Evolutionary conservation across 2,329 filamentous ascomycete species (phyloP), one percentile per base, ranked within the genome.

Genomic region (Cordyceps fumosorosea): DNA sequence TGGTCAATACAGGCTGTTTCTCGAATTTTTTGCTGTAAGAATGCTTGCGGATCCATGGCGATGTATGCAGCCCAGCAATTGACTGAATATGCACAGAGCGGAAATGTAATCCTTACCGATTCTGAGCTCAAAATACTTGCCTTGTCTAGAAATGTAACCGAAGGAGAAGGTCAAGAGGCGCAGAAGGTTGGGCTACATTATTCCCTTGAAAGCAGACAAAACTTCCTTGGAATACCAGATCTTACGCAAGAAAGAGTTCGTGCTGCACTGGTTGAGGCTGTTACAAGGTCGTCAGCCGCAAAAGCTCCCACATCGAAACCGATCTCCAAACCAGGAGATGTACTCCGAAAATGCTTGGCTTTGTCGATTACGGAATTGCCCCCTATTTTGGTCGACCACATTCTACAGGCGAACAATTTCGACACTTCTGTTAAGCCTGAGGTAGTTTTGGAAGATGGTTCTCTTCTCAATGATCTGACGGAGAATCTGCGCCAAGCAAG

Each of bases 61-160:
- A 64, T 62, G 63, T 37, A 3, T 14, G 11, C 14, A 32, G 12
- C 44, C 12, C 34, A 10, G 16, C 58, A 48, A 37, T 60, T 56
- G 16, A 34, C 24, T 45, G 14, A 56, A n/a, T 34, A 40, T n/a
- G 3, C 42, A 18, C 60, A 79, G 74, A 90, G 90, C 58, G 95
- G 95, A 52, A 99, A 99, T 72, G 88, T 99, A 64, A 91, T 99
- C 64, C 81, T 99, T 59, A 96, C 95, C 3, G 92, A 98, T 71
- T 83, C 82, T 56, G 88, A 96, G 26, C 79, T 93, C 58, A 95
- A 89, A 65, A 93, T 98, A 61, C 74, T 98, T 42, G 86, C 89
- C 0, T 77, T 99, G 22, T 79, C 95, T 67, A 86, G 95, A 61
- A 88, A 89, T 65, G 93, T 98, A 1, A 79, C 85, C 5, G 90